Evolutionary conservation across 1,139 yeast species (phyloP), one percentile per base, ranked within the genome.

Genomic region (Schwanniomyces etchellsii): DNA sequence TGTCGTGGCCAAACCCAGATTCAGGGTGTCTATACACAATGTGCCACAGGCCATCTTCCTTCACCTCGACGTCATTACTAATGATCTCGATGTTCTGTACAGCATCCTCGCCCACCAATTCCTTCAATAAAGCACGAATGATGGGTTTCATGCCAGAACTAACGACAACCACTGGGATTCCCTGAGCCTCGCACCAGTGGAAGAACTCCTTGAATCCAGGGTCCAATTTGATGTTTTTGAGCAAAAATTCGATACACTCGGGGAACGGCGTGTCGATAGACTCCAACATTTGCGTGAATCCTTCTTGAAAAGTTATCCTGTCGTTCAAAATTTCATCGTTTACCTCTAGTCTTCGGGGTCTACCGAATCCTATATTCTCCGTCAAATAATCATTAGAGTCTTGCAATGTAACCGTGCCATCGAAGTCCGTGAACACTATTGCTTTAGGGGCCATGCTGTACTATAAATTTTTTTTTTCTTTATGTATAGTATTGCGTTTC

Each of bases 361-460:
- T 60, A 3, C 98, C 98, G 56, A 86, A 83, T 4, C 99, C 99
- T 20, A 82, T 64, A 47, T 74, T 76, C 52, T 91, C 97, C 13
- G 97, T 88, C 42, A 91, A 64, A 55, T 70, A 82, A 55, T 91
- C 97, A 52, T 91, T 93, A 40, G 95, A 84, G 55, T 91, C 98
- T 52, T 74, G 72, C 38, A 84, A 64, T 12, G 98, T 91, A 41
- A 91, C 94, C 5, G 98, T 91, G 14, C 98, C 98, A 55, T 91
- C 98, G 78, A 94, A 91, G 58, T 91, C 98, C 31, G 96, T 84
- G 63, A 91, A 91, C 24, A 91, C 82, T 47, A 91, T 85, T 34
- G 94, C 91, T 43, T 20, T 16, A 14, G n/a, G 24, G 20, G 15
- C 23, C 42, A 34, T 35, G n/a, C n/a, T 9, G 18, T 29, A n/a